A percentile compares a stretch with the other conserved stretches of the same genome.
Conservation (phyloP, 768 basidiomycete genomes). For the Tricholoma furcatifolium region DNA sequence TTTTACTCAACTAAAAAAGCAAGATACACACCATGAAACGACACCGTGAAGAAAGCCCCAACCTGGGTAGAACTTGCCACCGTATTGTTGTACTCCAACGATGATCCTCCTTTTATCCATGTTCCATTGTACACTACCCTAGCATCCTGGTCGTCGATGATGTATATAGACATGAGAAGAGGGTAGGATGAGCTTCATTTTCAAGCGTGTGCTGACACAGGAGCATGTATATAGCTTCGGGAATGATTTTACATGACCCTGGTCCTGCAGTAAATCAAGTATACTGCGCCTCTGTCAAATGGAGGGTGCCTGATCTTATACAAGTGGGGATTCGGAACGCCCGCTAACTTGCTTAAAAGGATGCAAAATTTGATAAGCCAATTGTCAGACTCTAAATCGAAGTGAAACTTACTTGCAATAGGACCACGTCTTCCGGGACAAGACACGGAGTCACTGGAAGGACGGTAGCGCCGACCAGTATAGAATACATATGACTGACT, state of each 20-base stretch:
- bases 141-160: constrained; percentile 38
- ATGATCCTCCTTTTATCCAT: constrained; percentile 31
- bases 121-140: constrained; percentile 30
- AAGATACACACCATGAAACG: constrained; percentile 29
- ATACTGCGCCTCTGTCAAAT: not conserved
- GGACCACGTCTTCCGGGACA: too few relatives aligned
- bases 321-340: too few relatives aligned
- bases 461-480: too few relatives aligned
- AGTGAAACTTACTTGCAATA: too few relatives aligned
- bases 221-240: constrained; percentile 6
- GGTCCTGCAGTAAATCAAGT: not conserved
- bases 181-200: not conserved
- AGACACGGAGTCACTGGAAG: too few relatives aligned
- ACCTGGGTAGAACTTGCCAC: constrained; percentile 31
- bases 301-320: not conserved
- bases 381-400: too few relatives aligned
- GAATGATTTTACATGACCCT: not conserved
- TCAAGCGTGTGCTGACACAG: not conserved
- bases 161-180: constrained; percentile 13
- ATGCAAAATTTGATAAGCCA: too few relatives aligned
- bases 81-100: constrained; percentile 26
- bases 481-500: too few relatives aligned
- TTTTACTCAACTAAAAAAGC: not conserved
- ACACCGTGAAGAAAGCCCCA: constrained; percentile 33
- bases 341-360: too few relatives aligned